These are phyloP conservation scores for Chlorella sp. DNA, from an alignment of 139 green algal genomes.

Conservation along the genomic window DNA sequence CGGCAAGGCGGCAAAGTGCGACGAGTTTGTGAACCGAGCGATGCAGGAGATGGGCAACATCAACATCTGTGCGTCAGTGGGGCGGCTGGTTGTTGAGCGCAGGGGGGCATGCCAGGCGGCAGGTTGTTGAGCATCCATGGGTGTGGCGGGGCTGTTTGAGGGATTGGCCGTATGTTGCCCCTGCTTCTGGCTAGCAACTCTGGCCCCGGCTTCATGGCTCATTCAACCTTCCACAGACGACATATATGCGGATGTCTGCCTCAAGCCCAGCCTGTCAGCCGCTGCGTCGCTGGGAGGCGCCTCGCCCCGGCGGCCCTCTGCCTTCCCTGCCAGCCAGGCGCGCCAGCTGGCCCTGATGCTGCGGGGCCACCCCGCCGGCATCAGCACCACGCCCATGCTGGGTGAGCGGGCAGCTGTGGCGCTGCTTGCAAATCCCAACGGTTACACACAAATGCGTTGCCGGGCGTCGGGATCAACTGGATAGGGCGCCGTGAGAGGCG, in stretches of 20 bases:
- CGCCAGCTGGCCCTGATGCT: constrained; percentile 30
- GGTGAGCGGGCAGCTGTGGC: too few relatives aligned
- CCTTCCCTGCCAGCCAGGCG: not conserved
- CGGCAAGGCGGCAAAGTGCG: constrained; percentile 25
- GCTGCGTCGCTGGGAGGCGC: too few relatives aligned
- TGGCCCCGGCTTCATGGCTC: not conserved
- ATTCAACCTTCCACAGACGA: constrained; percentile 24
- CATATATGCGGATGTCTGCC: constrained; percentile 74
- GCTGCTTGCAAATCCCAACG: too few relatives aligned
- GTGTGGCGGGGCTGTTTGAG: too few relatives aligned
- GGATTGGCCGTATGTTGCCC: too few relatives aligned
- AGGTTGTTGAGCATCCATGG: too few relatives aligned
- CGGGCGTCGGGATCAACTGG: too few relatives aligned
- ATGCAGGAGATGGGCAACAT: constrained; percentile 54
- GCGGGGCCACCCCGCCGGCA: constrained; percentile 14
- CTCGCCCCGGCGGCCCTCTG: not conserved
- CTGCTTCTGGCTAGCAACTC: not conserved
- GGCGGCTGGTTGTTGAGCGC: too few relatives aligned
- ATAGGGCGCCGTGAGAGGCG: not conserved
- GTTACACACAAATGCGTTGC: not conserved
- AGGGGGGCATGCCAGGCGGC: too few relatives aligned
- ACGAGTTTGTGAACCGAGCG: constrained; percentile 32
- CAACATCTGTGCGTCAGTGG: constrained; percentile 59
- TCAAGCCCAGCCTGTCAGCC: too few relatives aligned
- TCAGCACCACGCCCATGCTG: constrained; percentile 3